Conservation (phyloP, 2,329 filamentous ascomycete species). For the Nigrospora sphaerica region DNA sequence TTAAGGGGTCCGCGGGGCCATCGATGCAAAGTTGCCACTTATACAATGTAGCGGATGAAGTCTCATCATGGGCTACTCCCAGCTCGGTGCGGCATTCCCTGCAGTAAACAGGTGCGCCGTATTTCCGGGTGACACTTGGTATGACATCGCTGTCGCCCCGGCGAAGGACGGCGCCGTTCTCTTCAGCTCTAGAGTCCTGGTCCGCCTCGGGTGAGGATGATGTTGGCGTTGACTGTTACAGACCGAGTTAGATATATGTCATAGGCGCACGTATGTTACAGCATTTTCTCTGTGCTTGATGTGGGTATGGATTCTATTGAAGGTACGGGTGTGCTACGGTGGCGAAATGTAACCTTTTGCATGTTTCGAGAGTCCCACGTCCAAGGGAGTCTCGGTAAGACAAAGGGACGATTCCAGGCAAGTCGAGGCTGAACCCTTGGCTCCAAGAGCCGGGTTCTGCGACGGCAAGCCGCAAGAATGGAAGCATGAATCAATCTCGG, state of each 20-base stretch:
- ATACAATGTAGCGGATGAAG: slow-evolving; percentile 41
- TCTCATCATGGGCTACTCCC: slow-evolving; percentile 39
- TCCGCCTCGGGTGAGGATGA: background rate
- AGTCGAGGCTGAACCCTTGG: slow-evolving; percentile 30
- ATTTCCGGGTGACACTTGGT: background rate
- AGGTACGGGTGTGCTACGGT: too few species aligned
- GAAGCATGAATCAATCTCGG: slow-evolving; percentile 42
- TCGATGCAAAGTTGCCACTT: slow-evolving; percentile 49
- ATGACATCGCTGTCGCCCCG: too few species aligned
- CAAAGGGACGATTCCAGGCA: slow-evolving; percentile 24
- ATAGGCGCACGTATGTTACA: too few species aligned
- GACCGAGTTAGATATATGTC: too few species aligned
- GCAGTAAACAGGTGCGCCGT: slow-evolving; percentile 30
- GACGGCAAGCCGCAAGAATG: slow-evolving; percentile 17
- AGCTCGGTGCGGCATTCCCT: slow-evolving; percentile 35
- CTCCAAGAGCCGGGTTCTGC: slow-evolving; percentile 27
- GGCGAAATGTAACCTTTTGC: too few species aligned
- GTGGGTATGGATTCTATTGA: too few species aligned
- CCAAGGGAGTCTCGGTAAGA: slow-evolving; percentile 42
- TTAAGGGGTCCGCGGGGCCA: slow-evolving; percentile 13
- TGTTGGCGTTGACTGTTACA: too few species aligned
- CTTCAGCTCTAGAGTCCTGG: background rate
- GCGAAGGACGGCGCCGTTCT: background rate
- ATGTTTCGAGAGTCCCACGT: slow-evolving; percentile 37
- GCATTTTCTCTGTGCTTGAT: too few species aligned